Evolutionary conservation across 140 eudicot species (phyloP).

Genomic region (Cichorium intybus): DNA sequence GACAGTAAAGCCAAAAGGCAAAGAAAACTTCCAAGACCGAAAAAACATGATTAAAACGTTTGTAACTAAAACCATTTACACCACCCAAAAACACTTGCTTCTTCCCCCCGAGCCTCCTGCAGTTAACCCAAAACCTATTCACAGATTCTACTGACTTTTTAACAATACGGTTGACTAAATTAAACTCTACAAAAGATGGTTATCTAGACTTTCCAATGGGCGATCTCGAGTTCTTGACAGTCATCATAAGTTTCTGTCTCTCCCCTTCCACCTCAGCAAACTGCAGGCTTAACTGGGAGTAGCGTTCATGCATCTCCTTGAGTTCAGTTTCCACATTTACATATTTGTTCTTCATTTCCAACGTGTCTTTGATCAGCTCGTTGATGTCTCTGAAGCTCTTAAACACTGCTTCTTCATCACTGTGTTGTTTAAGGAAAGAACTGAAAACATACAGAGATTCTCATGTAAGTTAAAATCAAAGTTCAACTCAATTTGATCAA

Average conservation of each 20-base stretch:
- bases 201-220: constrained; percentile 33
- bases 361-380: constrained; percentile 74
- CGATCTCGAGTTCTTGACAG: constrained; percentile 58
- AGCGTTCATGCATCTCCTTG: constrained; percentile 85
- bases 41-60: constrained; percentile 15
- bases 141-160: constrained; percentile 17
- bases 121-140: constrained; percentile 27
- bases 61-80: constrained; percentile 35
- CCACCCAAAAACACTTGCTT: constrained; percentile 16
- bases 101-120: constrained; percentile 18
- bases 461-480: no score
- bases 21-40: constrained; percentile 11
- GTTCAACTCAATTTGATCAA: no score
- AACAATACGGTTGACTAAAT: constrained; percentile 15
- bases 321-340: constrained; percentile 64
- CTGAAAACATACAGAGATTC: constrained; percentile 34
- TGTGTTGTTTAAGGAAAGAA: constrained; percentile 85
- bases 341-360: constrained; percentile 70
- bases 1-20: constrained; percentile 4
- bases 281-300: constrained; percentile 82
- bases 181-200: constrained; percentile 31
- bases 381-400: constrained; percentile 90
- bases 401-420: constrained; percentile 79
- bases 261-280: constrained; percentile 99
- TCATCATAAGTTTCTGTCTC: constrained; percentile 86